Evolutionary conservation across 805 yeast genomes (phyloP).

Genomic region (Pichia cabralensis): DNA sequence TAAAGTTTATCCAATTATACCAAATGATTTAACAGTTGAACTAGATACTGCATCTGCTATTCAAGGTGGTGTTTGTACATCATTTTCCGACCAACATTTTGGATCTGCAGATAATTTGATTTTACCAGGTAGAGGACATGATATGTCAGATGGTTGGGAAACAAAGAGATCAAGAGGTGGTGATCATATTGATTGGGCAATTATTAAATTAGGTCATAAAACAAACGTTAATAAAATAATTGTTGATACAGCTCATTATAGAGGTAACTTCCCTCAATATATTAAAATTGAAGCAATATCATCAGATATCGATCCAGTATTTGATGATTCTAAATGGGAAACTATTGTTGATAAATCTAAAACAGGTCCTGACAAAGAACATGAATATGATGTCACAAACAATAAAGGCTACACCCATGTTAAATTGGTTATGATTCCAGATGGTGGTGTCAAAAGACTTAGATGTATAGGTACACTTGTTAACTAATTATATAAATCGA

Average conservation of each 20-base stretch:
- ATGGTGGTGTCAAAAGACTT: constrained; percentile 91
- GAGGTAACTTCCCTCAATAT: constrained; percentile 90
- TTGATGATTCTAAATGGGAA: constrained; percentile 47
- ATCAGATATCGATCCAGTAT: constrained; percentile 27
- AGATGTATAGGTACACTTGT: constrained; percentile 59
- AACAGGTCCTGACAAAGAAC: constrained; percentile 81
- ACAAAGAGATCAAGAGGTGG: constrained; percentile 77
- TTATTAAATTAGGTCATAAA: constrained; percentile 64
- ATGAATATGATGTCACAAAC: constrained; percentile 34
- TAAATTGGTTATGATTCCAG: constrained; percentile 79
- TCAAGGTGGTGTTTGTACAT: constrained; percentile 82
- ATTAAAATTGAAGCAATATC: constrained; percentile 56
- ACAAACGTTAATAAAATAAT: constrained; percentile 50
- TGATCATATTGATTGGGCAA: constrained; percentile 89
- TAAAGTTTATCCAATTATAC: constrained; percentile 60
- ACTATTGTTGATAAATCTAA: constrained; percentile 55
- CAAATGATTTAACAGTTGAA: constrained; percentile 33
- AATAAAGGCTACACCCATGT: constrained; percentile 52
- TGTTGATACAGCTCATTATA: constrained; percentile 86
- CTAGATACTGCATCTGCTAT: constrained; percentile 74
- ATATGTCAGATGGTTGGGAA: constrained; percentile 99
- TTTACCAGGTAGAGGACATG: constrained; percentile 89
- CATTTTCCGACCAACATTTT: constrained; percentile 85
- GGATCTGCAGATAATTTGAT: constrained; percentile 85
- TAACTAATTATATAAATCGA: background rate